These are phyloP conservation scores for Bipolaris sorokiniana DNA, from an alignment of 2,329 filamentous ascomycete species.

Conservation along the genomic window DNA sequence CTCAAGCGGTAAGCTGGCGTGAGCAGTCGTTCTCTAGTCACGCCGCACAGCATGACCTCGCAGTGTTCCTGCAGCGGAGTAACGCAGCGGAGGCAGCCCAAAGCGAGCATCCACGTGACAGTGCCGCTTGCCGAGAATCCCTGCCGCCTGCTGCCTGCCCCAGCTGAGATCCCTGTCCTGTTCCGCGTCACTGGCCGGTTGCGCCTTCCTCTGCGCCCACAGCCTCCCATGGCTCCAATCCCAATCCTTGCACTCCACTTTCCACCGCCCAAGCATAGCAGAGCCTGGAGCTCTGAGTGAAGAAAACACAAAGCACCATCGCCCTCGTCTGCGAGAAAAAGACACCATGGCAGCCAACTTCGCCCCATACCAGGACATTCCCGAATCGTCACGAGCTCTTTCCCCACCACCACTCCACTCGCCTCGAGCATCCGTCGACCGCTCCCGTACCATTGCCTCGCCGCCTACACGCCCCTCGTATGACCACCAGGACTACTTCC, in stretches of 20 bases:
- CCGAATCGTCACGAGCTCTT: conserved; percentile 80
- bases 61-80: conserved; percentile 20
- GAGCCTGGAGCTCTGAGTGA: background rate
- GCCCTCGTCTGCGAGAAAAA: background rate
- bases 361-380: conserved; percentile 94
- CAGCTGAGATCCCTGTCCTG: conserved; percentile 31
- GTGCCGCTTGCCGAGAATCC: background rate
- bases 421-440: conserved; percentile 44
- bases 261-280: background rate
- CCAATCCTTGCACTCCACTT: conserved; percentile 2
- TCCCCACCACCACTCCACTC: conserved; percentile 68
- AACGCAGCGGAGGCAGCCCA: conserved; percentile 9
- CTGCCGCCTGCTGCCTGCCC: conserved; percentile 1
- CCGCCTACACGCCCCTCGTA: conserved; percentile 40
- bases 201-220: conserved; percentile 15
- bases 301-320: background rate
- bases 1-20: background rate
- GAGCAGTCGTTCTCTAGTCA: background rate
- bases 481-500: conserved; percentile 52
- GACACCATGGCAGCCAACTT: conserved; percentile 64
- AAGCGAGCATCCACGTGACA: conserved; percentile 19
- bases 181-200: conserved; percentile 21
- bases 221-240: conserved; percentile 14
- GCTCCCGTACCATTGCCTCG: conserved; percentile 40
- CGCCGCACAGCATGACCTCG: conserved; percentile 3